Percentiles rank a stretch among this genome's conserved stretches.
phyloP scores from a whole-genome alignment of 495 filamentous ascomycete genomes.

The Echria macrotheca region DNA sequence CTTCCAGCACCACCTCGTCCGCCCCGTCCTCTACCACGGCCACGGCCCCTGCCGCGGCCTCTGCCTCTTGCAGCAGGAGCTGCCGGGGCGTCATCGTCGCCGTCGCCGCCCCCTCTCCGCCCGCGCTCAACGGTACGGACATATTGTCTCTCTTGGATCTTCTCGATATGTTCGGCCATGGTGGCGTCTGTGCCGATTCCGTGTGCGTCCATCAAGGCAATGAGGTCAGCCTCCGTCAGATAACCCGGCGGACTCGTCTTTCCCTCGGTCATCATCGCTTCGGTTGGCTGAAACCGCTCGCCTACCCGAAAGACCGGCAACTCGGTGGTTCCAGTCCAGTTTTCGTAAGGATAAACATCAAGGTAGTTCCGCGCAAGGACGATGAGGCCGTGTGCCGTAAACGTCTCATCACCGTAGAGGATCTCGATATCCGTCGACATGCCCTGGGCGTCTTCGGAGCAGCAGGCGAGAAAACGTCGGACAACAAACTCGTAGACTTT shows the following conservation, averaged over 20 bases:
- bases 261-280: slow-evolving; percentile 83
- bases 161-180: slow-evolving; percentile 97
- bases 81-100: slow-evolving; percentile 25
- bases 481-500: slow-evolving; percentile 89
- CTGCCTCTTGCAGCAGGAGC: slow-evolving; percentile 33
- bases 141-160: slow-evolving; percentile 86
- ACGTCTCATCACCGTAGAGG: slow-evolving; percentile 74
- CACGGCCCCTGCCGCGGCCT: slow-evolving; percentile 33
- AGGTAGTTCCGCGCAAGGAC: slow-evolving; percentile 89
- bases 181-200: slow-evolving; percentile 98
- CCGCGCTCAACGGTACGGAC: slow-evolving; percentile 55
- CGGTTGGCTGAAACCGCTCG: slow-evolving; percentile 80
- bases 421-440: slow-evolving; percentile 79
- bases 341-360: slow-evolving; percentile 93
- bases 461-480: slow-evolving; percentile 93
- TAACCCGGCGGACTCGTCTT: slow-evolving; percentile 80
- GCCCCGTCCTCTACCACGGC: slow-evolving; percentile 37
- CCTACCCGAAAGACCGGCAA: slow-evolving; percentile 72
- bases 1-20: slow-evolving; percentile 36
- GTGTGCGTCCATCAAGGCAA: slow-evolving; percentile 96
- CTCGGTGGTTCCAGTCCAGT: slow-evolving; percentile 82
- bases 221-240: slow-evolving; percentile 93
- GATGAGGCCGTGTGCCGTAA: slow-evolving; percentile 74
- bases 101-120: slow-evolving; percentile 27
- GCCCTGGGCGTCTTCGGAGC: slow-evolving; percentile 88